Evolutionary conservation across 2,329 filamentous ascomycete genomes (phyloP).

Genomic region (Monilinia vaccinii-corymbosi): DNA sequence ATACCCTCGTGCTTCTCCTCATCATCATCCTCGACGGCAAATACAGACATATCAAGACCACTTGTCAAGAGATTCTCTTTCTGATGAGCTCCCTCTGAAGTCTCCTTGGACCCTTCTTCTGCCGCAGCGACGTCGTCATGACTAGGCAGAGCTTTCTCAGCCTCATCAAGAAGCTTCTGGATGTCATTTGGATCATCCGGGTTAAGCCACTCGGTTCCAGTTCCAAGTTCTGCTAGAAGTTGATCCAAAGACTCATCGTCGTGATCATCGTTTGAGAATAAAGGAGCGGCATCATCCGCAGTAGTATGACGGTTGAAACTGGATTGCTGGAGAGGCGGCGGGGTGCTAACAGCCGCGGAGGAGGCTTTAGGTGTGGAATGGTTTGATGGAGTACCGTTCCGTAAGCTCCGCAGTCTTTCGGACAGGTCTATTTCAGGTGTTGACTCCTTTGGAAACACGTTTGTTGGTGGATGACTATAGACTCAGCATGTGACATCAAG

Average conservation of each 20-base stretch:
- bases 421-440: constrained; percentile 25
- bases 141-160: constrained; percentile 17
- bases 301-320: neutral
- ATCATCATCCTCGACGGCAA: constrained; percentile 35
- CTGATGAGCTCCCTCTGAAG: neutral
- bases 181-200: constrained; percentile 27
- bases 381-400: constrained; percentile 21
- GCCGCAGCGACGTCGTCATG: neutral
- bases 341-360: neutral
- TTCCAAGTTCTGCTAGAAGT: constrained; percentile 24
- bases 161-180: constrained; percentile 24
- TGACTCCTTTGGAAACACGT: constrained; percentile 7
- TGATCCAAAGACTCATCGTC: constrained; percentile 27
- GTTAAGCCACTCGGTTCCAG: constrained; percentile 25
- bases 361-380: constrained; percentile 13
- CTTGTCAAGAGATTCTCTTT: constrained; percentile 31
- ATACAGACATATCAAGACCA: constrained; percentile 27
- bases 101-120: neutral
- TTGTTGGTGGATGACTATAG: constrained; percentile 11
- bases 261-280: constrained; percentile 11
- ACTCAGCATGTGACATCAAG: constrained; percentile 17
- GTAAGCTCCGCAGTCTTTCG: constrained; percentile 23
- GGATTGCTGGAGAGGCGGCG: constrained; percentile 3
- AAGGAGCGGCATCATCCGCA: constrained; percentile 8
- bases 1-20: constrained; percentile 35